phyloP scores from a whole-genome alignment of 73 alveolate species.

The Tetrahymena elliotti region DNA sequence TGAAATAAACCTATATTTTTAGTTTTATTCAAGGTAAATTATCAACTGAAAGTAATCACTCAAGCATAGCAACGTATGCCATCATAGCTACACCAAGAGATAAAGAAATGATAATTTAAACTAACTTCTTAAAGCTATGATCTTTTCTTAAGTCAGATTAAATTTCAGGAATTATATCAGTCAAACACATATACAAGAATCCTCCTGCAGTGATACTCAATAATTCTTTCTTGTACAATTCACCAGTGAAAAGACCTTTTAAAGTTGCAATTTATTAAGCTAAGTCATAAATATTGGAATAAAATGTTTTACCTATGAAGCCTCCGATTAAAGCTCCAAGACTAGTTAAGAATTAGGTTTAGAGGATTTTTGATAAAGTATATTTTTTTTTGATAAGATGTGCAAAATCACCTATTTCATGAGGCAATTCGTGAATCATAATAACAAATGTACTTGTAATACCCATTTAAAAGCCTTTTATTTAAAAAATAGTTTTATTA shows the following conservation, averaged over 20 bases:
- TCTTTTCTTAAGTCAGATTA: neutral
- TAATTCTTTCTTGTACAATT: neutral
- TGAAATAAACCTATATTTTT: too few relatives aligned
- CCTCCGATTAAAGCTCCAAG: neutral
- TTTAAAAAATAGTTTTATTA: too few relatives aligned
- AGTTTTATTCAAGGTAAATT: too few relatives aligned
- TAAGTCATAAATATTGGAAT: neutral
- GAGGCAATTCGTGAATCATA: conserved; percentile 96
- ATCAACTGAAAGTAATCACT: neutral
- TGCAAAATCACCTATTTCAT: conserved; percentile 90
- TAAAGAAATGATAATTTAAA: neutral
- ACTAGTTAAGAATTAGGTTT: neutral
- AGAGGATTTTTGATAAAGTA: neutral
- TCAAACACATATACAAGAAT: neutral
- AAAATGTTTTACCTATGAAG: neutral
- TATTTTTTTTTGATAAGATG: neutral
- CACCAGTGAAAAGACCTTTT: neutral
- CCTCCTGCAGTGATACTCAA: neutral
- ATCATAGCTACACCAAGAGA: neutral
- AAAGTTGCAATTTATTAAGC: neutral
- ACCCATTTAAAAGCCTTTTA: conserved; percentile 48
- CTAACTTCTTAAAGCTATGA: neutral
- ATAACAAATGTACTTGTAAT: conserved; percentile 85
- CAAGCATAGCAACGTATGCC: neutral
- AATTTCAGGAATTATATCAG: neutral